Base-by-base conservation (phyloP, 2,329 filamentous ascomycete genomes). In the Pestalotiopsis sp. region DNA sequence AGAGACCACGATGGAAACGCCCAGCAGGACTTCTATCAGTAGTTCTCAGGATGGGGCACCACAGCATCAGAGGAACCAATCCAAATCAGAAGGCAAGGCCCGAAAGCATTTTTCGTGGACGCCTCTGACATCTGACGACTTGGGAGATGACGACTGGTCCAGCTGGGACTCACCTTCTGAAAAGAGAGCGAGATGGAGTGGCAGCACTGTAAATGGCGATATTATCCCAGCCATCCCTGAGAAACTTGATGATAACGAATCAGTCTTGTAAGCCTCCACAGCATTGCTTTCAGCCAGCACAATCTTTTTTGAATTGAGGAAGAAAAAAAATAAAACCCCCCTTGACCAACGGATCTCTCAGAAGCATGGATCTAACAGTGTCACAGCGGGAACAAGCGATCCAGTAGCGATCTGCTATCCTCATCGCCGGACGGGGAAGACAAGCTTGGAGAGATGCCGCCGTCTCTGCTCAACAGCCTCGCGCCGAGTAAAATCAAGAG, bases 401-500 rank as follows among this genome's bases (percentile, higher is more conserved):
- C 75, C 65, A 70, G 62, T 66, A 73, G 69, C 69, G 73, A 74
- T 63, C 70, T 73, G 62, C 72, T 72, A 64, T 69, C 70, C 22
- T 69, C 75, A 22, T 73, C 74, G 38, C 75, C 74, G 30, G 67
- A 69, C 70, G 77, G 81, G 58, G 75, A 81, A 22, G 80, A 80
- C 69, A 84, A 82, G 73, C 78, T 88, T 44, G 84, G 86, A 77
- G 82, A 90, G 75, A 77, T 89, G 68, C 77, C 92, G 35, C 93
- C 93, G 81, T 90, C 90, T 62, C 87, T 91, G 61, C 85, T 97
- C 67, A 90, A 90, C 76, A 89, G 91, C 71, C 81, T 94, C 56
- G 87, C 89, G 9, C 92, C 94, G 0, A 90, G 89, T 72, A 94
- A 93, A 73, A 82, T 98, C 72, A 93, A 94, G 77, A 88, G 89